phyloP scores from a whole-genome alignment of 1,284 basidiomycete species.

The Rhodotorula sp. region DNA sequence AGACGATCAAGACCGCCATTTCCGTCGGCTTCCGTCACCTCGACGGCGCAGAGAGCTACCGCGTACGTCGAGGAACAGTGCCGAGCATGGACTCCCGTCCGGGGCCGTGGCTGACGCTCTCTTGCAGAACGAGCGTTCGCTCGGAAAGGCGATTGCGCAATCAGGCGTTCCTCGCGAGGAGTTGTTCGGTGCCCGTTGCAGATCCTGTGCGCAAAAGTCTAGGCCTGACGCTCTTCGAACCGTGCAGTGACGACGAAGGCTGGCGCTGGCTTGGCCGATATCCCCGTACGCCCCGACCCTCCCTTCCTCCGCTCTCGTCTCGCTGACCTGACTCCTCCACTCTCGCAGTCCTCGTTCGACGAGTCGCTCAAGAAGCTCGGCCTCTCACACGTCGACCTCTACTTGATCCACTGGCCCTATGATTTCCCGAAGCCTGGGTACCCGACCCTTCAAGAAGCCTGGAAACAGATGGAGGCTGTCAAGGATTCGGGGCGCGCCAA shows the following conservation, averaged over 20 bases:
- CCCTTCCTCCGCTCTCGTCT: no score
- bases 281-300: neutral
- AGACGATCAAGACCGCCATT: slow-evolving; percentile 52
- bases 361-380: slow-evolving; percentile 53
- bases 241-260: slow-evolving; percentile 34
- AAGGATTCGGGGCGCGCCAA: slow-evolving; percentile 47
- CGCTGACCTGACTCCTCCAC: no score
- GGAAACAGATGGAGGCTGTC: slow-evolving; percentile 67
- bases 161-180: slow-evolving; percentile 59
- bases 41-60: slow-evolving; percentile 42
- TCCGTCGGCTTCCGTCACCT: slow-evolving; percentile 34
- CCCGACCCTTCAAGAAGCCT: slow-evolving; percentile 48
- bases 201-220: neutral
- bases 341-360: slow-evolving; percentile 3
- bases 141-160: slow-evolving; percentile 56
- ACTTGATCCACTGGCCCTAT: slow-evolving; percentile 62
- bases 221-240: fast-evolving
- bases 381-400: slow-evolving; percentile 64
- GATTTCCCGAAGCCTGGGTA: slow-evolving; percentile 52
- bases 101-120: no score
- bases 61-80: no score
- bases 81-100: no score
- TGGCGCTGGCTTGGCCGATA: slow-evolving; percentile 31
- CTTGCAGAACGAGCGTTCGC: slow-evolving; percentile 37
- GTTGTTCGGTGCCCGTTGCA: slow-evolving; percentile 55